Evolutionary conservation across 2,329 filamentous ascomycete genomes (phyloP).

Genomic region (Trichoderma sp.): DNA sequence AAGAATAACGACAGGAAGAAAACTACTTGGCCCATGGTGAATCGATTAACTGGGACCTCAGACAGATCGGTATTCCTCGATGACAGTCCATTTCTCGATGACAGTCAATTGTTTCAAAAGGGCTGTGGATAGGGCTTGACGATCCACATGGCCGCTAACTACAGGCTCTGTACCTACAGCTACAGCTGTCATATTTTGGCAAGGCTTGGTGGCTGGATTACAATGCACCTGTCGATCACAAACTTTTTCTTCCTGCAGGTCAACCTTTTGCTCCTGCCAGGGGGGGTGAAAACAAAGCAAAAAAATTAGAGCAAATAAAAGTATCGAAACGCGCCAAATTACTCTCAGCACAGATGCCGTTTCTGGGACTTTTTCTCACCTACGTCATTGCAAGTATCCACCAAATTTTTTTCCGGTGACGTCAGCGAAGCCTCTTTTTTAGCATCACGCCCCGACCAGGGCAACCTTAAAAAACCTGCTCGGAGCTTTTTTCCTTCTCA

Average conservation of each 20-base stretch:
- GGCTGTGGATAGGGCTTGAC: not conserved
- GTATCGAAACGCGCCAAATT: not conserved
- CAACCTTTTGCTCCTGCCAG: not conserved
- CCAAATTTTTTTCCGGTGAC: not conserved
- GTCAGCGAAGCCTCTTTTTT: constrained; percentile 13
- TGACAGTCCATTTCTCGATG: not conserved
- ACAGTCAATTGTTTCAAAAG: not conserved
- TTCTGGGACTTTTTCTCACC: not conserved
- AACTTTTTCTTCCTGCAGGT: not conserved
- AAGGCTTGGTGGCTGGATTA: not conserved
- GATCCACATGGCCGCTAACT: not conserved
- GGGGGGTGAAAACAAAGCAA: not conserved
- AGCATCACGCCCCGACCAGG: constrained; percentile 2
- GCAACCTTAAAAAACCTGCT: not conserved
- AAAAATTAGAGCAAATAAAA: not conserved
- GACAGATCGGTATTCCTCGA: not conserved
- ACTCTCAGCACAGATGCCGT: not conserved
- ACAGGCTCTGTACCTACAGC: not conserved
- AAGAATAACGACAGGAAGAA: not conserved
- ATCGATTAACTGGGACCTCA: not conserved
- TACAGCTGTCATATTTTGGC: not conserved
- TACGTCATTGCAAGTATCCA: not conserved
- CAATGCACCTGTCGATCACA: not conserved
- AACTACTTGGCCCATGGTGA: not conserved
- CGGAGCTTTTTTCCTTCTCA: not conserved